Base-by-base conservation (phyloP, 2,329 filamentous ascomycete species). In the Emmonsia crescens region DNA sequence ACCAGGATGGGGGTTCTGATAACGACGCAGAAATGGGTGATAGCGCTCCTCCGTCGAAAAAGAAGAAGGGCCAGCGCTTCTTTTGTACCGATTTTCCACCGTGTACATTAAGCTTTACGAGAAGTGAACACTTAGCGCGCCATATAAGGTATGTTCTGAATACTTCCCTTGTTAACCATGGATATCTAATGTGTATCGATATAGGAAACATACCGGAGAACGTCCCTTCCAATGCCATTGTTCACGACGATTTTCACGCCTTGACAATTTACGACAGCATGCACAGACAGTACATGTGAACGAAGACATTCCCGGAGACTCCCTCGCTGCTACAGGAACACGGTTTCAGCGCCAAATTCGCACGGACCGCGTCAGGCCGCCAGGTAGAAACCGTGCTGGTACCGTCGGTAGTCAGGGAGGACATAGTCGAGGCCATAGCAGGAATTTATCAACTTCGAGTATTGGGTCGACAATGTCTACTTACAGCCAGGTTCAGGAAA, bases 211-310 rank as follows among this genome's bases (percentile, higher is more conserved):
- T 71, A 99, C 94, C 0, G 94, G 94, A 60, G 94, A 99, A 78
- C 86, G 94, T 33, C 94, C 94, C 0, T 99, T 97, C 70, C 89
- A 95, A 75, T 99, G 94, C 68, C 94, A 97, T 74, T 99, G 94
- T 75, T 90, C 88, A 2, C 85, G 94, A 58, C 85, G 91, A 61
- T 99, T 99, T 73, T 97, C 94, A 10, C 85, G 93, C 57, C 83
- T 97, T 54, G 93, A 99, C 74, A 99, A 99, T 71, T 79, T 99
- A 59, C 86, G 94, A 63, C 94, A 99, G 73, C 94, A 99, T 80
- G 94, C 94, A 52, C 92, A 96, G 74, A 97, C 94, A 0, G 94
- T 99, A 0, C 94, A 99, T 73, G 89, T 96, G 62, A 96, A 97
- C 73, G 94, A 97, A 73, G 91, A 96, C 62, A 99, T 99, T 40